A percentile compares a stretch with the other conserved stretches of the same genome.
Conservation (phyloP, 805 yeast species). For the Lachancea meyersii region DNA sequence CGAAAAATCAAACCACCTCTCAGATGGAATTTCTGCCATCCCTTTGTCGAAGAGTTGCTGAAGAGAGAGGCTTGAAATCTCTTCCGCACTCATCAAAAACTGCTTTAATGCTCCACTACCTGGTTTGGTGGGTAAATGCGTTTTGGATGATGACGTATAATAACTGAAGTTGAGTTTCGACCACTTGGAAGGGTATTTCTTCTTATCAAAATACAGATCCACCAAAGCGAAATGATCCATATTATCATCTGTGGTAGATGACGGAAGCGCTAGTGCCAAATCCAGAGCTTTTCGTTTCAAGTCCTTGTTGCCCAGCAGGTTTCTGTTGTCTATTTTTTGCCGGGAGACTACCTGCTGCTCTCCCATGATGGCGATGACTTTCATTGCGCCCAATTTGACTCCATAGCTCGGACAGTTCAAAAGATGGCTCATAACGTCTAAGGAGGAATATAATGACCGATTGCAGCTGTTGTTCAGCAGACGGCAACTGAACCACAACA, state of each 20-base stretch:
- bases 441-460: conserved; percentile 60
- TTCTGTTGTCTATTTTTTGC: conserved; percentile 25
- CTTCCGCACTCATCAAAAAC: conserved; percentile 48
- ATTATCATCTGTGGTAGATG: conserved; percentile 34
- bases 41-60: conserved; percentile 65
- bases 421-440: conserved; percentile 52
- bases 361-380: conserved; percentile 52
- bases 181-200: conserved; percentile 52
- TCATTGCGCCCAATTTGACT: conserved; percentile 55
- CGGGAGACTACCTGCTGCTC: conserved; percentile 47
- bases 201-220: conserved; percentile 41
- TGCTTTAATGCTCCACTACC: conserved; percentile 36
- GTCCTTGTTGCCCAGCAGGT: conserved; percentile 22
- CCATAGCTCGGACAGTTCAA: conserved; percentile 54
- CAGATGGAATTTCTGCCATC: conserved; percentile 48
- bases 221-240: conserved; percentile 40
- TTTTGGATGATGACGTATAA: conserved; percentile 32
- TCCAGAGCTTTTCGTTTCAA: conserved; percentile 44
- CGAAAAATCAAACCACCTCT: conserved; percentile 58
- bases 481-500: conserved; percentile 55
- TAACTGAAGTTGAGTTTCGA: conserved; percentile 48
- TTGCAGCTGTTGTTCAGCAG: conserved; percentile 65
- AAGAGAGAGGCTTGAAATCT: conserved; percentile 46
- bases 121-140: conserved; percentile 7
- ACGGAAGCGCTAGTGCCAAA: conserved; percentile 52